Base-by-base conservation (phyloP, 208 protist species). In the Wallacemonas sp. region DNA sequence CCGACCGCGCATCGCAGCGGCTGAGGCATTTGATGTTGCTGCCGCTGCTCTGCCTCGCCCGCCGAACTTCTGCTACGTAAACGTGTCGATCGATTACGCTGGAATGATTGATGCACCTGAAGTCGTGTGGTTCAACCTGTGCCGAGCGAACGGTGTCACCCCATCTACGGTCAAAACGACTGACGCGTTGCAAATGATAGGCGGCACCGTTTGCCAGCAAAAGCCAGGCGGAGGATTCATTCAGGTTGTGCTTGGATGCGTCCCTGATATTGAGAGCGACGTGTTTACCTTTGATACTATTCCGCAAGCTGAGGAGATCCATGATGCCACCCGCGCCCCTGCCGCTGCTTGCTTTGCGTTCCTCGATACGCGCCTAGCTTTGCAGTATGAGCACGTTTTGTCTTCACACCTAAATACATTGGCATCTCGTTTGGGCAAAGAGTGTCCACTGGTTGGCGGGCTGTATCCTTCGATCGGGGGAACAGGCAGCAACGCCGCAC, bases 51-150 rank as follows among this genome's bases (percentile, higher is more conserved):
- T 95, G 1, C 86, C 90, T 15, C 72, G 77, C 2, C 77, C 86
- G 26, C 86, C 90, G 1, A 95, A 95, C 63, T 93, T 95, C 56
- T 95, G 90, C 46, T 86, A 89, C 69, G 75, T 93, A 68, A 84
- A 79, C 53, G 69, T 95, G 27, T 91, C 84, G 4, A 64, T 93
- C 0, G 90, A 95, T 56, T 92, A 90, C 66, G 72, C 67, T 0
- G 79, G 59, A 1, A 95, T 95, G 90, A 70, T 95, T 22, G 90
- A 95, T 63, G 78, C 86, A 2, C 90, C 86, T 1, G 82, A 90
- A 58, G 90, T 95, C 4, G 71, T 95, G n/a, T 95, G 90, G 87
- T 86, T 81, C 49, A 90, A 90, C 62, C 60, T 95, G 67, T 93
- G 86, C 77, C 77, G 64, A 19, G 75, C 70, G 3, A 93, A 93